Conservation (phyloP, 805 yeast genomes). For the Pichia manshurica region DNA sequence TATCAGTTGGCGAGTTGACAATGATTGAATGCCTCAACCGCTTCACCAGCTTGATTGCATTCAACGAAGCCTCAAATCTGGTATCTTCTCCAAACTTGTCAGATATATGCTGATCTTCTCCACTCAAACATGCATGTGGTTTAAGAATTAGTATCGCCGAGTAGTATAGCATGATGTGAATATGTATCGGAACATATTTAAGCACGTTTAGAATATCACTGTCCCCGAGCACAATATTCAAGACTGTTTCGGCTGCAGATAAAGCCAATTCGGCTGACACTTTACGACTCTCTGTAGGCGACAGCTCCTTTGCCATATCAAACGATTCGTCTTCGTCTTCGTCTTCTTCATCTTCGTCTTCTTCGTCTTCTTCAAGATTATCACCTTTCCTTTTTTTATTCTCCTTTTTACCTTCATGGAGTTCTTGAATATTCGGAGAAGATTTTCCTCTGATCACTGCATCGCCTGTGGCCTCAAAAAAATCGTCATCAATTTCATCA, state of each 20-base stretch:
- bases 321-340: constrained; percentile 15
- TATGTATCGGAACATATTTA: constrained; percentile 65
- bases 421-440: constrained; percentile 2
- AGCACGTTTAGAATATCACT: constrained; percentile 50
- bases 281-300: constrained; percentile 23
- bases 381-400: neutral
- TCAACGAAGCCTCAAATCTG: constrained; percentile 29
- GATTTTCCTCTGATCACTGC: neutral
- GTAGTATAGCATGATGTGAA: constrained; percentile 64
- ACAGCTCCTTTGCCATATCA: constrained; percentile 18
- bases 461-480: constrained; percentile 7
- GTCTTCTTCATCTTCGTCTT: constrained; percentile 17
- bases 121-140: constrained; percentile 28
- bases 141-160: constrained; percentile 53
- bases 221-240: constrained; percentile 54
- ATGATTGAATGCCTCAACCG: constrained; percentile 38
- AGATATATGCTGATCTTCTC: constrained; percentile 22
- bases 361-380: constrained; percentile 13
- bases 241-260: constrained; percentile 57
- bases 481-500: constrained; percentile 18
- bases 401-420: constrained; percentile 14
- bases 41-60: constrained; percentile 38
- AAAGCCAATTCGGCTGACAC: constrained; percentile 44
- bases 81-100: constrained; percentile 15
- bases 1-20: constrained; percentile 47